Conservation (phyloP, 2,329 filamentous ascomycete species). For the Alternaria tenuissima region DNA sequence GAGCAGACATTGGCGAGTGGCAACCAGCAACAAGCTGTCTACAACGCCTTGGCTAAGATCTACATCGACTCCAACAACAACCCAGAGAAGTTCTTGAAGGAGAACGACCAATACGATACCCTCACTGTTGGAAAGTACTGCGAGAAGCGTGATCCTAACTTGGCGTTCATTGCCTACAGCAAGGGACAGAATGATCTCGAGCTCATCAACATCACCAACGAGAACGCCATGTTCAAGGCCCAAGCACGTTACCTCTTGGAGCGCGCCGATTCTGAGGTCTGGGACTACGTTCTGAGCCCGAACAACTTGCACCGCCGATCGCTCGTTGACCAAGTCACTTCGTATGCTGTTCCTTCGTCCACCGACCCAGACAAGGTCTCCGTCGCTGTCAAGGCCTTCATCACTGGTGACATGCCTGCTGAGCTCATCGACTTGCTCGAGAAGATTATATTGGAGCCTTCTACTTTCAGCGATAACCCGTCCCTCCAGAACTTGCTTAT, state of each 20-base stretch:
- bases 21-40: conserved; percentile 95
- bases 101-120: conserved; percentile 96
- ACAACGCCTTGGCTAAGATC: conserved; percentile 97
- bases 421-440: conserved; percentile 97
- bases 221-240: conserved; percentile 99
- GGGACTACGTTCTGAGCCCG: conserved; percentile 91
- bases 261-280: conserved; percentile 87
- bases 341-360: conserved; percentile 84
- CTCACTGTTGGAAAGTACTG: conserved; percentile 95
- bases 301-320: conserved; percentile 96
- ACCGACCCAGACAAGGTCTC: conserved; percentile 94
- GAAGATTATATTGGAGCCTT: conserved; percentile 99
- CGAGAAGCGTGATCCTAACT: conserved; percentile 95
- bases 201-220: conserved; percentile 96
- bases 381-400: conserved; percentile 90
- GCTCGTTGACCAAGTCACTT: conserved; percentile 93
- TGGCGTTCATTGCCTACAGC: conserved; percentile 92
- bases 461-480: conserved; percentile 95
- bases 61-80: conserved; percentile 99
- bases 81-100: conserved; percentile 95
- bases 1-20: conserved; percentile 88
- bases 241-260: conserved; percentile 95
- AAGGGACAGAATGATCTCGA: conserved; percentile 98
- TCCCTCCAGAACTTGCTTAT: conserved; percentile 96
- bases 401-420: conserved; percentile 86